Evolutionary conservation across 257 asterid genomes (phyloP).

Genomic region (Penstemon barbatus): DNA sequence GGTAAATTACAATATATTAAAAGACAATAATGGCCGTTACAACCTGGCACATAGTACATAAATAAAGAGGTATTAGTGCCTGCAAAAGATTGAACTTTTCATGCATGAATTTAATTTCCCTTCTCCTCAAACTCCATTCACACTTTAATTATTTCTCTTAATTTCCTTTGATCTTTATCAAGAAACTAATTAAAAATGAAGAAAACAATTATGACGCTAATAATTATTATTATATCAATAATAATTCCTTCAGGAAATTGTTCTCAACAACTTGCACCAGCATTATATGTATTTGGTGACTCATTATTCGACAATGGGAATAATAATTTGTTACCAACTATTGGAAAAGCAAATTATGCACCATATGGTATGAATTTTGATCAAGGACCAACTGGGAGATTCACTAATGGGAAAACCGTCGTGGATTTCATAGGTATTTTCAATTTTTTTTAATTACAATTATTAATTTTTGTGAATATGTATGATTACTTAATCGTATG

Average conservation of each 20-base stretch:
- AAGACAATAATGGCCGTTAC: slow-evolving; percentile 3
- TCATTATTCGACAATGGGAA: slow-evolving; percentile 51
- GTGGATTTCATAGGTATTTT: slow-evolving; percentile 38
- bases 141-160: not conserved
- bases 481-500: not conserved
- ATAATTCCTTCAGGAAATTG: not conserved
- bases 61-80: not conserved
- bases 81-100: not conserved
- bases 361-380: slow-evolving; percentile 47
- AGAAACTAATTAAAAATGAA: not conserved
- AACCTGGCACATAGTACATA: not conserved
- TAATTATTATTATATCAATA: not conserved
- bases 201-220: not conserved
- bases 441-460: no score
- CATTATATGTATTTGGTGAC: slow-evolving; percentile 50
- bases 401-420: slow-evolving; percentile 48
- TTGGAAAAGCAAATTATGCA: slow-evolving; percentile 39
- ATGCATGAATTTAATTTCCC: not conserved
- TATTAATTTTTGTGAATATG: not conserved
- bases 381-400: slow-evolving; percentile 49
- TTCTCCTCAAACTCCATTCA: not conserved
- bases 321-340: slow-evolving; percentile 49
- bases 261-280: slow-evolving; percentile 30
- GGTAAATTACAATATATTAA: not conserved
- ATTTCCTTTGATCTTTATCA: not conserved